Conservation (phyloP, 2,329 filamentous ascomycete genomes). For the Bipolaris cookei region DNA sequence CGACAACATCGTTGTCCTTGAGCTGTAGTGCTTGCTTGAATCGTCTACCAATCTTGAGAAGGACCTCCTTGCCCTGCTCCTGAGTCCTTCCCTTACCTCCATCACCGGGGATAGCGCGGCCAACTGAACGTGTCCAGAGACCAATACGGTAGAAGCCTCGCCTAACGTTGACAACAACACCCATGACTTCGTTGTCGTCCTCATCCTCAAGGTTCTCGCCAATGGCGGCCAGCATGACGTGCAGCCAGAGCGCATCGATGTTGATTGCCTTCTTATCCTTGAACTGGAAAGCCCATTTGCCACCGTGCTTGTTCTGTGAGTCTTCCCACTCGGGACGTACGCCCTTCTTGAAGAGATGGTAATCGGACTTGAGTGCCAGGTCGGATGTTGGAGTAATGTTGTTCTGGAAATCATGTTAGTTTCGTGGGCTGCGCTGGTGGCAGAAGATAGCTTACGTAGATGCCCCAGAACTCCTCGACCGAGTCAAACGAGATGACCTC, state of each 20-base stretch:
- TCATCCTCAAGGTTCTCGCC: conserved; percentile 97
- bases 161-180: conserved; percentile 97
- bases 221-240: conserved; percentile 95
- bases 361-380: conserved; percentile 96
- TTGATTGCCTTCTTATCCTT: conserved; percentile 92
- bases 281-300: conserved; percentile 98
- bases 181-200: conserved; percentile 96
- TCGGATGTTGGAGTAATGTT: conserved; percentile 97
- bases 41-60: conserved; percentile 81
- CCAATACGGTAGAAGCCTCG: conserved; percentile 98
- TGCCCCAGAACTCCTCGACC: conserved; percentile 99
- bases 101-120: conserved; percentile 78
- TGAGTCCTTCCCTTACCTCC: conserved; percentile 77
- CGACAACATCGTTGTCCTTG: conserved; percentile 75
- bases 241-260: conserved; percentile 94
- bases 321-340: conserved; percentile 99
- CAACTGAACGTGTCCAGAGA: conserved; percentile 94
- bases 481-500: conserved; percentile 99
- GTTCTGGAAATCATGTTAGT: conserved; percentile 68
- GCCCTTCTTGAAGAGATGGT: conserved; percentile 98
- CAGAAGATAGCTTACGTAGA: conserved; percentile 75
- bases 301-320: conserved; percentile 96
- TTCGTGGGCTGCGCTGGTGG: not conserved
- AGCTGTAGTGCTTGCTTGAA: conserved; percentile 94
- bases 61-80: conserved; percentile 84